A percentile compares a stretch with the other conserved stretches of the same genome.
Evolutionary conservation across 192 early-diverging fungal genomes (phyloP).

Genomic region (Backusella tuberculispora): DNA sequence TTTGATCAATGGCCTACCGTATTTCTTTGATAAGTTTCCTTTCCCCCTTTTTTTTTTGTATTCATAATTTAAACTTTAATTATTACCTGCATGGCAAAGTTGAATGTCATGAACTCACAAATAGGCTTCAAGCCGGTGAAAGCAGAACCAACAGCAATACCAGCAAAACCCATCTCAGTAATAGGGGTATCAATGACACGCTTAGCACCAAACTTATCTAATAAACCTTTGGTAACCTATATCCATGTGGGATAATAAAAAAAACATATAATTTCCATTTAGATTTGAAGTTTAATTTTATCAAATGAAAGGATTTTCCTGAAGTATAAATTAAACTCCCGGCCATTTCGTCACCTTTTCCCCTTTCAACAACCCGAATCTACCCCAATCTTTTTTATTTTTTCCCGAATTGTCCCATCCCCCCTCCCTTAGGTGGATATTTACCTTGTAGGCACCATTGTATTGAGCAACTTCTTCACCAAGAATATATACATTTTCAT

Average conservation of each 20-base stretch:
- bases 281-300: neutral
- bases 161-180: constrained; percentile 97
- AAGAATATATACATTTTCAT: constrained; percentile 90
- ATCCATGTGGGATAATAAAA: neutral
- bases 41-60: neutral
- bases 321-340: neutral
- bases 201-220: constrained; percentile 97
- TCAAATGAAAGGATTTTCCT: neutral
- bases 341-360: constrained; percentile 5
- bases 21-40: neutral
- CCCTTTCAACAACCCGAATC: constrained; percentile 11
- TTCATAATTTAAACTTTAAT: neutral
- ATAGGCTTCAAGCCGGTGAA: constrained; percentile 93
- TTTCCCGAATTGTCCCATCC: constrained; percentile 40
- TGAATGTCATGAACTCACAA: constrained; percentile 99
- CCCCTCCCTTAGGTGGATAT: neutral
- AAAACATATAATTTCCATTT: neutral
- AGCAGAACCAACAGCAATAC: constrained; percentile 94
- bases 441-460: constrained; percentile 99
- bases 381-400: constrained; percentile 28
- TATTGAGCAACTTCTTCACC: constrained; percentile 99
- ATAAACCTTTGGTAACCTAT: constrained; percentile 93
- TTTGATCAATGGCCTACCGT: constrained; percentile 91
- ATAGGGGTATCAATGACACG: constrained; percentile 99
- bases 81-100: constrained; percentile 98